A percentile compares a stretch with the other conserved stretches of the same genome.
These are phyloP conservation scores for Lycium barbarum DNA, from an alignment of 257 asterid species.

Conservation along the genomic window DNA sequence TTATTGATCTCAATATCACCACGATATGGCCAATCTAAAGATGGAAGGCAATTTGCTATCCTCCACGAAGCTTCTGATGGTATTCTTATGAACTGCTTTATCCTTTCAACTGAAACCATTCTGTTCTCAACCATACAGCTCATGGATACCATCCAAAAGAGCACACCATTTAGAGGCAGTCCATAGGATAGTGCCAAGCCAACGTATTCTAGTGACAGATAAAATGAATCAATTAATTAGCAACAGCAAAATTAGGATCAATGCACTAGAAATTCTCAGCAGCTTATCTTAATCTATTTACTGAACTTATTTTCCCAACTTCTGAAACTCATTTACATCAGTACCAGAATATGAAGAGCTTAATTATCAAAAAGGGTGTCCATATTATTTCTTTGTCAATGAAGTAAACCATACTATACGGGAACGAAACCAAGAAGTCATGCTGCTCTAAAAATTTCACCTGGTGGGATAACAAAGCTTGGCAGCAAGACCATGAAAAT, in stretches of 20 bases:
- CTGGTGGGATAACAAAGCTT: constrained; percentile 59
- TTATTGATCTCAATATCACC: constrained; percentile 61
- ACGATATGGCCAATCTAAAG: constrained; percentile 64
- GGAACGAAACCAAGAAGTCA: too few species aligned
- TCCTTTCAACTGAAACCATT: constrained; percentile 86
- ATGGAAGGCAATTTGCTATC: constrained; percentile 39
- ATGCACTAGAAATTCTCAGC: neutral
- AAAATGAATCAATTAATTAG: neutral
- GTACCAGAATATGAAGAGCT: neutral
- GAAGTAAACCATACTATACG: neutral
- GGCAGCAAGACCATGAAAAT: constrained; percentile 65
- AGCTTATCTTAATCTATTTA: constrained; percentile 7
- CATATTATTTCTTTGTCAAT: neutral
- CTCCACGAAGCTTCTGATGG: constrained; percentile 76
- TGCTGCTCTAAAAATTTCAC: constrained; percentile 39
- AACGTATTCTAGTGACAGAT: constrained; percentile 46
- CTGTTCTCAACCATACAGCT: constrained; percentile 62
- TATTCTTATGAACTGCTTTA: constrained; percentile 65
- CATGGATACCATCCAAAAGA: constrained; percentile 52
- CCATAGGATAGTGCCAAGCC: constrained; percentile 82
- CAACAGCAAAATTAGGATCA: constrained; percentile 8
- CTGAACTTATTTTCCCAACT: neutral
- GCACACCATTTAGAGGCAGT: constrained; percentile 52
- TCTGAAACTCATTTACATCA: neutral
- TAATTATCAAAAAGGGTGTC: neutral